Base-by-base conservation (phyloP, 1,284 basidiomycete genomes). In the Pascua sp. region DNA sequence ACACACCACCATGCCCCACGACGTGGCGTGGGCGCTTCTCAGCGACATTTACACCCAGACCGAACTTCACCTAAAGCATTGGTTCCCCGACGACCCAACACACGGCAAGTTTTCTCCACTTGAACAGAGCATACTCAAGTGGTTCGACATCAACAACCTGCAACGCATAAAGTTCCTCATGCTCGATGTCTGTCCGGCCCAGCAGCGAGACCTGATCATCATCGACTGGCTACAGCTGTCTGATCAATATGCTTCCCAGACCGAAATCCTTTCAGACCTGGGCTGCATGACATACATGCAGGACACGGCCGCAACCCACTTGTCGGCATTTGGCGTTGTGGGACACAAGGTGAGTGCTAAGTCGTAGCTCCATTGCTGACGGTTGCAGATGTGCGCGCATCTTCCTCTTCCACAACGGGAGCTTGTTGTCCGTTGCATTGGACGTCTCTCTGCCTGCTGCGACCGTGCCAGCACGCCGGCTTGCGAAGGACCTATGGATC, bases 331-430 rank as follows among this genome's bases (percentile, higher is more conserved):
- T 42, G 63, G 63, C 5, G 52, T 53, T 2, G 57, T 61, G 37
- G 47, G 62, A 18, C 55, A 62, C 50, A 60, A 65, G 17, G 63
- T 65, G 49, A 42, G 47, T n/a, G n/a, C n/a, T n/a, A n/a, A n/a
- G n/a, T n/a, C n/a, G n/a, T n/a, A n/a, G n/a, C n/a, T 52, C 13
- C 12, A 1, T 37, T 18, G 12, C 53, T 57, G 46, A 57, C 46
- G 0, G 5, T 16, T 42, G 42, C 47, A 42, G 58, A 52, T 59
- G 45, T 49, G 60, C 54, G 18, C 59, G 24, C 55, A 51, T 37
- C 42, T 56, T 5, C 40, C 40, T 40, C 9, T 38, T 40, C 12
- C 52, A 55, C 37, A 48, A 58, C 12, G 24, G 24, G 24, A 32
- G 24, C 24, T 32, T 32, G 24, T 32, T 32, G 24, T 32, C 24